Base-by-base conservation (phyloP, 768 basidiomycete species). In the Ephemerocybe angulata region DNA sequence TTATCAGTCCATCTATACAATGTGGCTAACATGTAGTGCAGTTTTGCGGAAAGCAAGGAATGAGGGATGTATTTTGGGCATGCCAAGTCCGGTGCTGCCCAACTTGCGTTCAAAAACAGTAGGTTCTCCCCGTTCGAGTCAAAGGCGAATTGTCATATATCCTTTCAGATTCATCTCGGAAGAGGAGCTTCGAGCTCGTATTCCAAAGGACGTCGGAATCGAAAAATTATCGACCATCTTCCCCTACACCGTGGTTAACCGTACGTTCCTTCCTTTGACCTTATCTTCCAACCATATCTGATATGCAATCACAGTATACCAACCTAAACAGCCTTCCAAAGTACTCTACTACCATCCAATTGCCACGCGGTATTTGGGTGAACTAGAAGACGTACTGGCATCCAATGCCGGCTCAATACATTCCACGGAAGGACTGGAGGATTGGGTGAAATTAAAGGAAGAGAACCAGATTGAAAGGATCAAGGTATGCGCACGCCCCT, bases 61-160 rank as follows among this genome's bases (percentile, higher is more conserved):
- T 70, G 25, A 63, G 65, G 24, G 65, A 69, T 37, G 57, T 75
- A 7, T 66, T 69, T 29, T 76, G 73, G 73, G 56, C 62, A 17
- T 73, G 70, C 44, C 72, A 73, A 8, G 63, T 70, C 25, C 67
- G 74, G 30, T 70, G 70, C 47, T 77, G 76, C 56, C 64, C 61
- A 38, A 62, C 60, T 33, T 77, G 76, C 43, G 54, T 73, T 4
- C 59, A 63, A 47, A 62, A 64, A 44, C 50, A 66, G 75, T 76
- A 38, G 56, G 68, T 57, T 2, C 10, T 43, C 12, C 44, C 17
- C 19, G 48, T 25, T 52, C 25, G n/a, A 8, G 19, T 31, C n/a
- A n/a, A n/a, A n/a, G n/a, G n/a, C n/a, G n/a, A n/a, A n/a, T n/a
- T n/a, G n/a, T n/a, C n/a, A n/a, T n/a, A n/a, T n/a, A n/a, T 54